A percentile compares a stretch with the other conserved stretches of the same genome.
phyloP scores from a whole-genome alignment of 2,329 filamentous ascomycete species.

The Penicillium sp. region DNA sequence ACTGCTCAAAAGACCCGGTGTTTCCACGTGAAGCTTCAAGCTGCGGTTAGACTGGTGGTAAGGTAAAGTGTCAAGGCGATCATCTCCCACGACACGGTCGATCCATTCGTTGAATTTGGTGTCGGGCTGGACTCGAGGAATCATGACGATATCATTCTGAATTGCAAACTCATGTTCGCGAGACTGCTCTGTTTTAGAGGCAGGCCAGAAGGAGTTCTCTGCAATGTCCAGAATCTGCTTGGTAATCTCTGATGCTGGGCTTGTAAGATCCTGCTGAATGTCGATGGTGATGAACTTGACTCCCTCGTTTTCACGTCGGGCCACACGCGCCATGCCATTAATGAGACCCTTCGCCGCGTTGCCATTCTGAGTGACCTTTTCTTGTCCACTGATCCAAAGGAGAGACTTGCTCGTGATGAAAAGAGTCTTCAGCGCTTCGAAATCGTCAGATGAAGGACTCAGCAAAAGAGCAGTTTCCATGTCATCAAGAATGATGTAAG shows the following conservation, averaged over 20 bases:
- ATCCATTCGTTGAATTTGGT: conserved; percentile 11
- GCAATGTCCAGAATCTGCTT: conserved; percentile 10
- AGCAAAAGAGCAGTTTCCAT: background rate
- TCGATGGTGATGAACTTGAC: conserved; percentile 9
- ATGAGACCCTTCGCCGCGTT: conserved; percentile 7
- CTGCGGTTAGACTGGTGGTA: conserved; percentile 2
- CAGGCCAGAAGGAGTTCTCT: conserved; percentile 8
- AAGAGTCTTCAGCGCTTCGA: conserved; percentile 3
- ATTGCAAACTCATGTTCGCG: conserved; percentile 2
- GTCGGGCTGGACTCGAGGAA: conserved; percentile 9
- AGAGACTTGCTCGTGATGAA: conserved; percentile 6
- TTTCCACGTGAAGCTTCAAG: conserved; percentile 10
- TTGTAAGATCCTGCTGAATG: conserved; percentile 1
- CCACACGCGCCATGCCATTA: conserved; percentile 10
- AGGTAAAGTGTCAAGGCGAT: conserved; percentile 2
- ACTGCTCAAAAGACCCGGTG: conserved; percentile 6
- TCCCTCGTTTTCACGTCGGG: conserved; percentile 8
- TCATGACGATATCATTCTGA: background rate
- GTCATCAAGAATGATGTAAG: conserved; percentile 2
- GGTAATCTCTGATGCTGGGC: background rate
- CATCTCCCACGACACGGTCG: conserved; percentile 1
- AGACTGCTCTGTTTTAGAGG: background rate
- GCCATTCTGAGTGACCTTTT: background rate
- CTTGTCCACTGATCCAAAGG: conserved; percentile 9
- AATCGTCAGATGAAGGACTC: background rate